A percentile compares a stretch with the other conserved stretches of the same genome.
Conservation (phyloP, 805 yeast species). For the Limtongozyma cylindracea region DNA sequence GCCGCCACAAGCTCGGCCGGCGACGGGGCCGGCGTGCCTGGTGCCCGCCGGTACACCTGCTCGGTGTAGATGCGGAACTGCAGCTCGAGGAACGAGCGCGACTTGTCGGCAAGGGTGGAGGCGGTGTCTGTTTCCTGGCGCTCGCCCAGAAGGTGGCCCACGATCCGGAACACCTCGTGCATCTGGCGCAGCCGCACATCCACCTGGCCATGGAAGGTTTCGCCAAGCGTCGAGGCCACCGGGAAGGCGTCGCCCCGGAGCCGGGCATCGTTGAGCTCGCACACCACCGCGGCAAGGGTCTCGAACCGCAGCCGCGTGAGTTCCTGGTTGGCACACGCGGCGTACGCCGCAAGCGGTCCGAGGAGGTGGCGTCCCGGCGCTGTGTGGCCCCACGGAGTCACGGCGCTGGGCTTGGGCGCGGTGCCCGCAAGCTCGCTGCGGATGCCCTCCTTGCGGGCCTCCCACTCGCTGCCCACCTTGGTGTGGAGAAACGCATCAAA, state of each 20-base stretch:
- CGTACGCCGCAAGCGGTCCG: conserved; percentile 8
- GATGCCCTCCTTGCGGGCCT: conserved; percentile 45
- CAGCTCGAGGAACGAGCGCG: conserved; percentile 36
- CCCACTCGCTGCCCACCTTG: conserved; percentile 68
- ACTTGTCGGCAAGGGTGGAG: conserved; percentile 19
- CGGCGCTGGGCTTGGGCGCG: conserved; percentile 3
- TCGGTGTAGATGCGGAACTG: conserved; percentile 64
- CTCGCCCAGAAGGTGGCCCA: conserved; percentile 16
- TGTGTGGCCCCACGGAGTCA: conserved; percentile 11
- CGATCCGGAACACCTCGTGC: conserved; percentile 48
- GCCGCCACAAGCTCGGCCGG: conserved; percentile 19
- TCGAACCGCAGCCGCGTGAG: conserved; percentile 35
- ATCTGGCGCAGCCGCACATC: conserved; percentile 49
- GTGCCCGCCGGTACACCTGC: conserved; percentile 28
- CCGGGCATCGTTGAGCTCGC: conserved; percentile 46
- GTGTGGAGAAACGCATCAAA: conserved; percentile 57
- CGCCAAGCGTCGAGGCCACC: conserved; percentile 31
- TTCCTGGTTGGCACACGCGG: conserved; percentile 6
- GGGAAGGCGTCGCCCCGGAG: conserved; percentile 25
- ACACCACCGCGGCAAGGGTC: conserved; percentile 45
- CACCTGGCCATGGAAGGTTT: conserved; percentile 26
- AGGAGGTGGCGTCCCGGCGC: conserved; percentile 8
- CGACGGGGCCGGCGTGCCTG: no score
- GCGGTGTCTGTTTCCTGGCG: conserved; percentile 11
- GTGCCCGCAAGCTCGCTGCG: conserved; percentile 15